Base-by-base conservation (phyloP, 768 basidiomycete genomes). In the Rhodosporidiobolus odoratus region DNA sequence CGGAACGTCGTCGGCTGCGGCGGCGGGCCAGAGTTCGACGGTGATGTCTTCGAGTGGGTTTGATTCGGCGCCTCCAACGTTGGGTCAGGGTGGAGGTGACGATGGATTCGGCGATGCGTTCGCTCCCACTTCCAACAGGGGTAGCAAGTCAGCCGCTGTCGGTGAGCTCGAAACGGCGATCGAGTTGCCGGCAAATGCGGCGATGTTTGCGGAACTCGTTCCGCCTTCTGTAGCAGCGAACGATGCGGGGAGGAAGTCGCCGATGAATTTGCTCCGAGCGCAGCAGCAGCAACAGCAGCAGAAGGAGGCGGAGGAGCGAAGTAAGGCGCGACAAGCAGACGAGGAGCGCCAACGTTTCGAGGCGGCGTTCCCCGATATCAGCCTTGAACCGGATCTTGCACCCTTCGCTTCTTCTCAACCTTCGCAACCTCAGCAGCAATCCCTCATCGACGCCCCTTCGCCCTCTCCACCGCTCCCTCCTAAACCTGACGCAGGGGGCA, bases 171-270 rank as follows among this genome's bases (percentile, higher is more conserved):
- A 62, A 40, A 60, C 53, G 38, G 32, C 34, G 34, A 43, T 72
- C 23, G 50, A 72, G 47, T 30, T 64, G 47, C 73, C 68, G 16
- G 34, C 21, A 13, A 68, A 61, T 35, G 48, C 52, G 48, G 58
- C 38, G n/a, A 73, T 74, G 68, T 74, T 74, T 30, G 40, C 56
- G 2, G 66, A 64, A 35, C 62, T 74, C 27, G 63, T 57, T 0
- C 47, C 59, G 40, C 67, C 60, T 3, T n/a, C 56, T 32, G 9
- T 6, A 43, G 38, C 34, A 27, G 16, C 3, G n/a, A n/a, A 21
- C 2, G 43, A n/a, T 5, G 4, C n/a, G 3, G 38, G 57, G 38
- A 12, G 37, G 38, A 41, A 8, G 4, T 35, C 56, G 25, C 54
- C 57, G 25, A 64, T 58, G 62, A 41, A 40, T 16, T 13, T 41